These are phyloP conservation scores for Vaccinium myrtillus DNA, from an alignment of 148 eudicot genomes.

Conservation along the genomic window DNA sequence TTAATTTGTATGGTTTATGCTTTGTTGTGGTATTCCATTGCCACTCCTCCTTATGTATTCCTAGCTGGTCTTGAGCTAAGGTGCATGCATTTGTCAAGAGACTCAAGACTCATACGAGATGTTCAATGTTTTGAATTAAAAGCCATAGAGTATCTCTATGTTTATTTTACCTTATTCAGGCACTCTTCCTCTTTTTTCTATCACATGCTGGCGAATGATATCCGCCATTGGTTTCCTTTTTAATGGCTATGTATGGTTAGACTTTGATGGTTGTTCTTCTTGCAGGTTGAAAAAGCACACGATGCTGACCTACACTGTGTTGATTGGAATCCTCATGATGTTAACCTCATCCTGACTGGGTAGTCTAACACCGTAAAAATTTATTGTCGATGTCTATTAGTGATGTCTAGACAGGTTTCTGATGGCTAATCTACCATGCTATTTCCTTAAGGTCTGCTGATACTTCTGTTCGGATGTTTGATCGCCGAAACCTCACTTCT, in stretches of 20 bases:
- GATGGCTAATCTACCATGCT: neutral
- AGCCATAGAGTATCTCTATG: neutral
- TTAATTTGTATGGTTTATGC: neutral
- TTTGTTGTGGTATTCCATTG: neutral
- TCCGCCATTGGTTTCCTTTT: neutral
- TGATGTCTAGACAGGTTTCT: neutral
- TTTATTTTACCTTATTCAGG: neutral
- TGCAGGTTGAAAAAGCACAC: slow-evolving; percentile 94
- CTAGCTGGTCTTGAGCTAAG: neutral
- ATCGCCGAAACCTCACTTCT: slow-evolving; percentile 71
- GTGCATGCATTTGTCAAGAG: neutral
- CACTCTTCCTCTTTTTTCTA: neutral
- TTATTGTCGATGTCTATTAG: neutral
- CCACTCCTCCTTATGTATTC: neutral
- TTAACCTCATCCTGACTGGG: slow-evolving; percentile 86
- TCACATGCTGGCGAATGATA: neutral
- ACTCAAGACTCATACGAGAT: neutral
- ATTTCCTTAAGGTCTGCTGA: slow-evolving; percentile 74
- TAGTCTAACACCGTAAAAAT: slow-evolving; percentile 21
- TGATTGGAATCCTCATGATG: slow-evolving; percentile 92
- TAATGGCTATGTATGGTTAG: neutral
- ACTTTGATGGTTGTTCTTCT: neutral
- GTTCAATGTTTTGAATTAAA: neutral
- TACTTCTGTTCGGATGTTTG: slow-evolving; percentile 84
- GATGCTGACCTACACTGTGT: slow-evolving; percentile 94